Evolutionary conservation across 73 alveolate species (phyloP).

Genomic region (Symbiodinium pilosum): DNA sequence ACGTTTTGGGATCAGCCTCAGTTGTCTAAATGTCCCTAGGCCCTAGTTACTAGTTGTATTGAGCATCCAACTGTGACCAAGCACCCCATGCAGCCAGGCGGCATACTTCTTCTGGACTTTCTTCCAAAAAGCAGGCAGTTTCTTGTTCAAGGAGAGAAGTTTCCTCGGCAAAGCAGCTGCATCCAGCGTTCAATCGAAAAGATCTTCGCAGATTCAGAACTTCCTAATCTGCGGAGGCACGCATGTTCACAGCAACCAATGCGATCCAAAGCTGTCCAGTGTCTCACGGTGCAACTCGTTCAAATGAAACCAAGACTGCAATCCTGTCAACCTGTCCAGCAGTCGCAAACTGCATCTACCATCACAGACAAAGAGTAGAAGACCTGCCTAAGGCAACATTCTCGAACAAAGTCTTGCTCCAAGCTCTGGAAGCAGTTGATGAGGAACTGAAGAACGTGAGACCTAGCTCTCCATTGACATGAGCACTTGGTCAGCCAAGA

Average conservation of each 20-base stretch:
- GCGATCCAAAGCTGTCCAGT: background rate
- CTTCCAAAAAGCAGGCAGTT: constrained; percentile 93
- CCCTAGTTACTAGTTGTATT: background rate
- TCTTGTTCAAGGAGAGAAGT: constrained; percentile 67
- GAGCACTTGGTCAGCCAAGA: background rate
- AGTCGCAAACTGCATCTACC: too few species aligned
- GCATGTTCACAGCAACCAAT: background rate
- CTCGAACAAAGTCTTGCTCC: constrained; percentile 87
- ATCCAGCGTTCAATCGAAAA: too few species aligned
- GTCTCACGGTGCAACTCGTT: constrained; percentile 85
- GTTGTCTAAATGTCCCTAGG: too few species aligned
- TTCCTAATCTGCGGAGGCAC: too few species aligned
- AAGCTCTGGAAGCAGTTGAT: constrained; percentile 93
- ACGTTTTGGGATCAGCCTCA: constrained; percentile 86
- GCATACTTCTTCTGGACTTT: constrained; percentile 90
- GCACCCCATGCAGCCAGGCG: background rate
- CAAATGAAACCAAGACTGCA: constrained; percentile 94
- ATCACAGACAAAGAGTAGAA: background rate
- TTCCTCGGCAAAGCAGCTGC: constrained; percentile 39
- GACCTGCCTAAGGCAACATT: constrained; percentile 70
- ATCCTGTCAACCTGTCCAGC: constrained; percentile 63
- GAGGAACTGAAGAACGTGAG: constrained; percentile 61
- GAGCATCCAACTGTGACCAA: background rate
- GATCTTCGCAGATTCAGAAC: too few species aligned
- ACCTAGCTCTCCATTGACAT: constrained; percentile 10